Evolutionary conservation across 129 eudicot species (phyloP).

Genomic region (Glebionis coronaria): DNA sequence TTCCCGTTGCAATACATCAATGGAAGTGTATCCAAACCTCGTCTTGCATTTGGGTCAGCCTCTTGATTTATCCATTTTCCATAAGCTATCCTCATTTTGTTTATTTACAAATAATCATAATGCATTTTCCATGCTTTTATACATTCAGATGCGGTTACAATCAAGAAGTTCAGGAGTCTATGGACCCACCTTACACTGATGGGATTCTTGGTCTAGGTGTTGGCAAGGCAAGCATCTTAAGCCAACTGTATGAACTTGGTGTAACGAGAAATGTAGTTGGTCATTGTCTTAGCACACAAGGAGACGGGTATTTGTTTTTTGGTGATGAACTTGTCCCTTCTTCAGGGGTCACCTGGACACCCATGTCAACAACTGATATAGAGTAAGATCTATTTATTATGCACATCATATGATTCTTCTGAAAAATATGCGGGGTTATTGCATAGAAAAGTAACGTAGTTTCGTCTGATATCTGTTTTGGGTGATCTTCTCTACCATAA

Average conservation of each 20-base stretch:
- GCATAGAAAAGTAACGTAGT: background rate
- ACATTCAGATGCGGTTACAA: conserved; percentile 83
- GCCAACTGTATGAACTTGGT: conserved; percentile 61
- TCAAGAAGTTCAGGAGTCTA: conserved; percentile 66
- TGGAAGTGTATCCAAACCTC: conserved; percentile 46
- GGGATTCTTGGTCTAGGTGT: conserved; percentile 91
- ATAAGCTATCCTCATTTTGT: background rate
- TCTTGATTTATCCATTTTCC: background rate
- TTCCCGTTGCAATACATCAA: conserved; percentile 61
- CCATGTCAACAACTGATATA: conserved; percentile 48
- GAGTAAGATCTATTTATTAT: conserved; percentile 43
- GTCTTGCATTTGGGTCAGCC: conserved; percentile 78
- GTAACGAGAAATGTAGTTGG: conserved; percentile 72
- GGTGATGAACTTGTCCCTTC: conserved; percentile 67
- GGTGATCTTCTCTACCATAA: no score
- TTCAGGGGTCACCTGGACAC: conserved; percentile 71
- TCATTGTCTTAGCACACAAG: conserved; percentile 77
- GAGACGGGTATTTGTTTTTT: conserved; percentile 88
- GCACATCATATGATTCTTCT: background rate
- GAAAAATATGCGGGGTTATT: background rate
- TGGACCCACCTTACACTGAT: conserved; percentile 69
- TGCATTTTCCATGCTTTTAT: conserved; percentile 8
- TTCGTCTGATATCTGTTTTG: background rate
- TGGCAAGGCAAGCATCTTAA: conserved; percentile 75
- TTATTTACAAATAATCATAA: background rate